Evolutionary conservation across 192 early-diverging fungal species (phyloP).

Genomic region (Cladochytrium replicatum): DNA sequence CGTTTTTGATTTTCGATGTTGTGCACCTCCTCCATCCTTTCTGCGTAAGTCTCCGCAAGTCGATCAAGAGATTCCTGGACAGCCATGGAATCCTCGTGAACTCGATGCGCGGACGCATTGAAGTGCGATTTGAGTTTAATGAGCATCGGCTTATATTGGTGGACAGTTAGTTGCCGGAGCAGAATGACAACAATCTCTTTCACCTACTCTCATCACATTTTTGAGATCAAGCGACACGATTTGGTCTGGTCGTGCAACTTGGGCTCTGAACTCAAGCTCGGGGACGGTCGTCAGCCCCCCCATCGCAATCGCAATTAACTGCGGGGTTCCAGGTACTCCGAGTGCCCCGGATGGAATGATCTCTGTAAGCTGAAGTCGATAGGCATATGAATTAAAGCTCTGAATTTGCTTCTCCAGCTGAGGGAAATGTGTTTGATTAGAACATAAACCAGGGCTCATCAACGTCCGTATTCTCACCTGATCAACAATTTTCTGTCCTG

Average conservation of each 20-base stretch:
- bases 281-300: background rate
- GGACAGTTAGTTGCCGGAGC: background rate
- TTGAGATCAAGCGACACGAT: slow-evolving; percentile 18
- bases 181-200: background rate
- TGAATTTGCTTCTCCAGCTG: slow-evolving; percentile 40
- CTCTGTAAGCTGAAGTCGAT: slow-evolving; percentile 32
- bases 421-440: background rate
- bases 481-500: slow-evolving; percentile 57
- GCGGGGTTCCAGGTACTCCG: slow-evolving; percentile 1
- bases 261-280: slow-evolving; percentile 23
- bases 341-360: background rate
- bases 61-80: slow-evolving; percentile 38
- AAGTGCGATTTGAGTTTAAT: slow-evolving; percentile 15
- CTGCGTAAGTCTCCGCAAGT: slow-evolving; percentile 14
- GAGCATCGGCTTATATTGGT: slow-evolving; percentile 24
- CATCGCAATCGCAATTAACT: slow-evolving; percentile 2
- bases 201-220: slow-evolving; percentile 25
- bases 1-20: slow-evolving; percentile 20
- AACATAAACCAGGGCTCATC: background rate
- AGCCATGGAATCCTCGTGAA: slow-evolving; percentile 30
- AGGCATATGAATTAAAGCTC: slow-evolving; percentile 38
- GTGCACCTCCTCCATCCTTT: slow-evolving; percentile 35
- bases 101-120: slow-evolving; percentile 21
- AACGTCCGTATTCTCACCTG: slow-evolving; percentile 21
- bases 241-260: slow-evolving; percentile 25